These are phyloP conservation scores for Rhodotorula glutinis DNA, from an alignment of 1,284 basidiomycete species.

Conservation along the genomic window DNA sequence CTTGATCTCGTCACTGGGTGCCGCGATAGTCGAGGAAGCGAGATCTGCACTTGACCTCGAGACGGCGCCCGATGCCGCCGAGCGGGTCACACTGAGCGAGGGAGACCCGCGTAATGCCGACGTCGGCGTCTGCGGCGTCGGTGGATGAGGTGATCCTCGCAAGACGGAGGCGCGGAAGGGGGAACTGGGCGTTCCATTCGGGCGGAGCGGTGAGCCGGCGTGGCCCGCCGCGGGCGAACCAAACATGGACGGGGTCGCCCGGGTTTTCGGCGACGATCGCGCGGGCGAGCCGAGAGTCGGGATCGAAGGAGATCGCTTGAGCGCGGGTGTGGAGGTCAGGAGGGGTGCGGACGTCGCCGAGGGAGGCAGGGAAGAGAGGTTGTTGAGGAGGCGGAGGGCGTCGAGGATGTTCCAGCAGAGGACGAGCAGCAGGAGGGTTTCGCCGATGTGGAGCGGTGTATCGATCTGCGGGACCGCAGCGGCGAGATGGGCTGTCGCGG, in stretches of 20 bases:
- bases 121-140: constrained; percentile 27
- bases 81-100: not conserved
- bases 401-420: constrained; percentile 39
- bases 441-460: constrained; percentile 32
- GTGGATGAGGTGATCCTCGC: constrained; percentile 7
- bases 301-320: not conserved
- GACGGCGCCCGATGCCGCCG: not conserved
- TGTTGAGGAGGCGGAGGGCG: constrained; percentile 24
- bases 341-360: constrained; percentile 7
- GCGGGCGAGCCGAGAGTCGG: constrained; percentile 5
- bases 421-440: constrained; percentile 27
- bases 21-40: not conserved
- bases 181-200: not conserved
- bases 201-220: constrained; percentile 6
- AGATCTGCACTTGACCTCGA: not conserved
- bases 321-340: not conserved
- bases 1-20: constrained; percentile 9
- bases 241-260: constrained; percentile 16
- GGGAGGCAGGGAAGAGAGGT: constrained; percentile 30
- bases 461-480: constrained; percentile 26
- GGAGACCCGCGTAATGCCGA: constrained; percentile 2
- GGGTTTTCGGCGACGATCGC: constrained; percentile 30
- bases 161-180: constrained; percentile 29
- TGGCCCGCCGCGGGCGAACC: constrained; percentile 1
- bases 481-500: constrained; percentile 30